A percentile compares a stretch with the other conserved stretches of the same genome.
phyloP scores from a whole-genome alignment of 2,329 filamentous ascomycete species.

The Neoarthrinium moseri region DNA sequence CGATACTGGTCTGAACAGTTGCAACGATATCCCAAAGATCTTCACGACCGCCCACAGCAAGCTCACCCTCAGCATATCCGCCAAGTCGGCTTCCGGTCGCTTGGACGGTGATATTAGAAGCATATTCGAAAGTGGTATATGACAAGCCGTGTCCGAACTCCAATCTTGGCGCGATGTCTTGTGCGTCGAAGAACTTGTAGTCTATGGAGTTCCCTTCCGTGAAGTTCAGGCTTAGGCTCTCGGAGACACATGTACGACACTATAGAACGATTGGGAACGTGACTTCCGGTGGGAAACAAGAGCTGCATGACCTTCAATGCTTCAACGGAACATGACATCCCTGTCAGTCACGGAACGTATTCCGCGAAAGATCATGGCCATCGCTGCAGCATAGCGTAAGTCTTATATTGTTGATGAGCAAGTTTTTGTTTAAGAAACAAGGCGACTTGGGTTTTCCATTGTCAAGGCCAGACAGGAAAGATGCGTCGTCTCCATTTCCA shows the following conservation, averaged over 20 bases:
- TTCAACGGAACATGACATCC: too few species aligned
- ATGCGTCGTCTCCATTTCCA: too few species aligned
- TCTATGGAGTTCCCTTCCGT: slow-evolving; percentile 40
- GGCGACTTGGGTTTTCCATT: too few species aligned
- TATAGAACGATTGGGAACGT: slow-evolving; percentile 60
- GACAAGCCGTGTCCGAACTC: slow-evolving; percentile 49
- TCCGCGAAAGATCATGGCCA: too few species aligned
- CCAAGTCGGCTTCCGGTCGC: neutral
- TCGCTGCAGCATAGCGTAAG: too few species aligned
- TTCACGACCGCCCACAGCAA: slow-evolving; percentile 40
- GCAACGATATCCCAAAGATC: slow-evolving; percentile 45
- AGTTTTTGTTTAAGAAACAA: too few species aligned
- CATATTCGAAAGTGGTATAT: slow-evolving; percentile 25
- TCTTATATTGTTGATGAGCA: too few species aligned
- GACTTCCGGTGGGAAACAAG: too few species aligned
- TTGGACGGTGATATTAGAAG: slow-evolving; percentile 29
- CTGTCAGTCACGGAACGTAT: too few species aligned
- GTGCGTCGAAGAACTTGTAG: slow-evolving; percentile 54
- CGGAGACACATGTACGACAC: slow-evolving; percentile 35
- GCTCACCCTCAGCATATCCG: slow-evolving; percentile 28
- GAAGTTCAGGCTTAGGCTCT: slow-evolving; percentile 23
- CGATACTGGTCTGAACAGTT: slow-evolving; percentile 57
- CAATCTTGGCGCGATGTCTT: slow-evolving; percentile 48
- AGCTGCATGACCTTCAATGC: too few species aligned
- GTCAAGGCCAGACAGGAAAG: too few species aligned